Evolutionary conservation across 2,329 filamentous ascomycete species (phyloP), one percentile per base, ranked within the genome.

Genomic region (Plenodomus biglobosus): DNA sequence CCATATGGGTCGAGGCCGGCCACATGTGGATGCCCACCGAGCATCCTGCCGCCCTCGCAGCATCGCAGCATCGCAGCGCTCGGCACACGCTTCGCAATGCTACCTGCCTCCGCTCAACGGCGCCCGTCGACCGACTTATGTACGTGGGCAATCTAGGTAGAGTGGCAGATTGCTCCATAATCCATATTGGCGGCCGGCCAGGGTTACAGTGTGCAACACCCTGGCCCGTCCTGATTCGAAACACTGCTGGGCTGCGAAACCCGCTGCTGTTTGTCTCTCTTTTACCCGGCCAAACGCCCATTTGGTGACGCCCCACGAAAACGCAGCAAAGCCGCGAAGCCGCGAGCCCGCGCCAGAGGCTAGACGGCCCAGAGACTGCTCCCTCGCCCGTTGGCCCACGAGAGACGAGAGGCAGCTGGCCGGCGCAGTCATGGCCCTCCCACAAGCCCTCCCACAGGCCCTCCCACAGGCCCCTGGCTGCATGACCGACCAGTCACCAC

Each of bases 111-210:
- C 40, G 11, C 27, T 15, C 8, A 37, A 53, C 56, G 44, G 44
- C 53, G 54, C 49, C 56, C 53, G 53, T 51, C 36, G 49, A 58
- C 61, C 55, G 50, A 59, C 63, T 65, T 62, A 62, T 10, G 22
- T 24, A 10, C 63, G 62, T 61, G 13, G 49, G 56, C 59, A 64
- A 64, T 67, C 55, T 65, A n/a, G n/a, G n/a, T n/a, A n/a, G n/a
- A n/a, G n/a, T n/a, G 61, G 51, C 58, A 56, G 55, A 65, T 65
- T 68, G 55, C 61, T 57, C 65, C 58, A 67, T 66, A 68, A 60
- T 57, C 65, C 58, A 67, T 66, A 68, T 67, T 65, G 62, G 48
- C 47, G 55, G 48, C 56, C 40, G 55, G n/a, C n/a, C 47, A 54
- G 47, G 58, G 55, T 55, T 59, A 64, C 63, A 62, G 53, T 61